phyloP scores from a whole-genome alignment of 202 grass and related monocot species.

The Setaria viridis region DNA sequence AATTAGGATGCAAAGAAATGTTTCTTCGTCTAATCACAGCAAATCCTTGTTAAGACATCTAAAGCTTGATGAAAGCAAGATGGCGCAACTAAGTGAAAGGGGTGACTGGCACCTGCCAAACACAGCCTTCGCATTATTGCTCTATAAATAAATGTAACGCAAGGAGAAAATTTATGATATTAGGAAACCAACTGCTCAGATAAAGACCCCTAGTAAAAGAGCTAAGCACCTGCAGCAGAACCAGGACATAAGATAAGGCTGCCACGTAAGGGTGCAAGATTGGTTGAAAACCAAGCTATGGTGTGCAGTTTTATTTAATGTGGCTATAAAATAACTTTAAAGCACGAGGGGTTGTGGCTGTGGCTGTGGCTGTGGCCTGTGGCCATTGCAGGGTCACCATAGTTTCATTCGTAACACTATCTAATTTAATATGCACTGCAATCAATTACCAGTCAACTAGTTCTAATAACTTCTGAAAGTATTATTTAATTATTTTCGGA shows the following conservation, averaged over 20 bases:
- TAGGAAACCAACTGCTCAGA: neutral
- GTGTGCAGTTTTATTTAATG: neutral
- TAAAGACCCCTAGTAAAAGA: neutral
- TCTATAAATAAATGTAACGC: neutral
- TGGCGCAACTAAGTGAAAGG: too few relatives aligned
- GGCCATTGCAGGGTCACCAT: neutral
- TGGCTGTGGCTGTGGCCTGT: too few relatives aligned
- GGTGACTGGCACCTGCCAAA: neutral
- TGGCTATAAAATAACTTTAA: neutral
- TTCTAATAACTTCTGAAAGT: neutral
- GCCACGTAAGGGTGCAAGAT: neutral
- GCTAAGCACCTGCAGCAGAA: neutral
- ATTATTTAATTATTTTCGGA: neutral
- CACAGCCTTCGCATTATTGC: neutral
- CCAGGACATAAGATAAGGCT: neutral
- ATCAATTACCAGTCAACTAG: neutral
- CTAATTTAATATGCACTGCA: neutral
- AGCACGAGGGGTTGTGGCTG: neutral
- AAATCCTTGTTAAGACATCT: neutral
- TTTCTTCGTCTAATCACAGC: neutral
- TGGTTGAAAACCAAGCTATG: neutral
- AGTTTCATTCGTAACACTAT: neutral
- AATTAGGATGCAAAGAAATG: neutral
- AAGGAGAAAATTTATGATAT: neutral
- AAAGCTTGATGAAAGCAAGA: slow-evolving; percentile 3